Base-by-base conservation (phyloP, 768 basidiomycete species). In the Tephrocybe sp. region DNA sequence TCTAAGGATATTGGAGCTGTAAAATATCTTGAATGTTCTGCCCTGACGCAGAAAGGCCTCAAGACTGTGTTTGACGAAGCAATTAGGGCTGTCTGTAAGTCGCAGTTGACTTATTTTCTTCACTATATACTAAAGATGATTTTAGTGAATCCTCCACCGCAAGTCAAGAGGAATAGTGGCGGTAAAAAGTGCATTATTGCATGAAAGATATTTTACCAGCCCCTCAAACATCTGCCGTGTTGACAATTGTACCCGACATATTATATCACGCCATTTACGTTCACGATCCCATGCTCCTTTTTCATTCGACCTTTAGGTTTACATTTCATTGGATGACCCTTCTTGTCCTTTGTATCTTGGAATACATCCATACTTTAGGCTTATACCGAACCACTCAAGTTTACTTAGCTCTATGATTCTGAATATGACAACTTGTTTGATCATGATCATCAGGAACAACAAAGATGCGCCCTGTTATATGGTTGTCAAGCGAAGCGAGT, bases 31-130 rank as follows among this genome's bases (percentile, higher is more conserved):
- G 94, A 97, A 69, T 97, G 94, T 69, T 96, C 93, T 23, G 93
- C 95, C 31, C 74, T 96, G 63, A 98, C 96, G 41, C 97, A 98
- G 77, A 97, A 98, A 72, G 96, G 96, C 13, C 75, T 99, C 65
- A 99, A 99, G 83, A 95, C 89, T 52, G 97, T 99, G 39, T 99
- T 99, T 66, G 97, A 98, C 68, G 97, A 98, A 71, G 97, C 97
- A 38, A 98, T 99, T 62, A 84, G 97, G 48, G 92, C 93, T 49
- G 96, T 98, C 60, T 75, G 91, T 93, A 68, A 82, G 91, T 87
- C 48, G 20, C 9, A 8, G 33, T 16, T 39, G 16, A 16, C 33
- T 16, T 35, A n/a, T 17, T 26, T n/a, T n/a, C n/a, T n/a, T n/a
- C n/a, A n/a, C n/a, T 19, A 30, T 32, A 11, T 30, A 47, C 36